These are phyloP conservation scores for Thalassiosira hispida DNA, from an alignment of 352 stramenopile species.

Conservation along the genomic window DNA sequence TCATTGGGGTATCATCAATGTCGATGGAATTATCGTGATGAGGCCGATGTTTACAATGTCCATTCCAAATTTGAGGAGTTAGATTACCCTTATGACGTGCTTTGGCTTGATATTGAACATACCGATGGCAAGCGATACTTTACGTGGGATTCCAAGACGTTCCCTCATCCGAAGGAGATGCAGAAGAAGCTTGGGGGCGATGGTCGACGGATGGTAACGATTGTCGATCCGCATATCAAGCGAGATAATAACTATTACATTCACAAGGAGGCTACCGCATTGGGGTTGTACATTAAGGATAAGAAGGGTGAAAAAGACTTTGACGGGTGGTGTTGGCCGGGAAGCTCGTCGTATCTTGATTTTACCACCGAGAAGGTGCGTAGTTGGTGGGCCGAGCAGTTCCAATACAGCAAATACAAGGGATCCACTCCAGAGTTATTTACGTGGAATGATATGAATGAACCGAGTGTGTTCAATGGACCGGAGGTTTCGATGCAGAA, in stretches of 20 bases:
- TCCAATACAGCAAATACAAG: slow-evolving; percentile 94
- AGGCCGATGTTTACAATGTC: slow-evolving; percentile 92
- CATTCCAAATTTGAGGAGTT: slow-evolving; percentile 93
- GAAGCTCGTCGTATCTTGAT: slow-evolving; percentile 97
- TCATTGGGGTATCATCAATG: slow-evolving; percentile 98
- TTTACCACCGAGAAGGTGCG: slow-evolving; percentile 94
- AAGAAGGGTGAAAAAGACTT: slow-evolving; percentile 93
- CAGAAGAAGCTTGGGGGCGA: slow-evolving; percentile 90
- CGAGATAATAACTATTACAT: slow-evolving; percentile 95
- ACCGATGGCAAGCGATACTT: slow-evolving; percentile 97
- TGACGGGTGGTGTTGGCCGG: slow-evolving; percentile 99
- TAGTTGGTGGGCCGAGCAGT: slow-evolving; percentile 96
- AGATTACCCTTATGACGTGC: slow-evolving; percentile 98
- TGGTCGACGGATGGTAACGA: slow-evolving; percentile 98
- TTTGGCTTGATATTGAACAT: slow-evolving; percentile 99
- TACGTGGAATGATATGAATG: slow-evolving; percentile 99
- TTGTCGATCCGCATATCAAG: slow-evolving; percentile 99
- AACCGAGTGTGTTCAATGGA: slow-evolving; percentile 99
- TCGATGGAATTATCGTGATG: slow-evolving; percentile 99
- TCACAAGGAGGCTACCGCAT: slow-evolving; percentile 86
- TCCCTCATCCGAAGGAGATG: slow-evolving; percentile 95
- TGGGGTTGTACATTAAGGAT: slow-evolving; percentile 96
- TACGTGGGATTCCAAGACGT: slow-evolving; percentile 96
- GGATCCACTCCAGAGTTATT: slow-evolving; percentile 91
- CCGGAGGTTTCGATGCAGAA: slow-evolving; percentile 99